These are phyloP conservation scores for Magnaporthiopsis incrustans DNA, from an alignment of 2,329 filamentous ascomycete species.

Conservation along the genomic window DNA sequence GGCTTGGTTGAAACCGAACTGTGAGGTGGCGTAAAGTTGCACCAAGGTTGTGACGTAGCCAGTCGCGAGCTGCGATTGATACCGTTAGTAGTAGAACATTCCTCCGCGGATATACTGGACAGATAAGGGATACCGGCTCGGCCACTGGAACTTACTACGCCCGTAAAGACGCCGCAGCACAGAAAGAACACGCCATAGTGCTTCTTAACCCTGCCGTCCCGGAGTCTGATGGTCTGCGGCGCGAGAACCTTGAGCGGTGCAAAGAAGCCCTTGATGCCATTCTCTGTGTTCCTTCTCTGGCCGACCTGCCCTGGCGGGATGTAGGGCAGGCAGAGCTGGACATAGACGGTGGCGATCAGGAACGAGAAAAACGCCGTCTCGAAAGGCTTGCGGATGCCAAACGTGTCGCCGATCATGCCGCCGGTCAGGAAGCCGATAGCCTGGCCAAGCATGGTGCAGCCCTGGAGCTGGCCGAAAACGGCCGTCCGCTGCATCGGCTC, in stretches of 20 bases:
- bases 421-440: constrained; percentile 58
- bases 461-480: constrained; percentile 58
- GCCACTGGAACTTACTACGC: constrained; percentile 37
- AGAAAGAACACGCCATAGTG: constrained; percentile 58
- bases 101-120: not conserved
- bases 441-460: constrained; percentile 58
- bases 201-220: constrained; percentile 39
- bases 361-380: constrained; percentile 54
- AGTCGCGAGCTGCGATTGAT: constrained; percentile 45
- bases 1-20: constrained; percentile 45
- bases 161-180: constrained; percentile 57
- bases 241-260: constrained; percentile 55
- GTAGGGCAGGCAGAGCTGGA: constrained; percentile 34
- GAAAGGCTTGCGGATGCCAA: constrained; percentile 58
- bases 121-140: not conserved
- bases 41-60: constrained; percentile 57
- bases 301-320: constrained; percentile 37
- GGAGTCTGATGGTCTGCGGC: constrained; percentile 45
- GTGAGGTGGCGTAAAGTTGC: constrained; percentile 50
- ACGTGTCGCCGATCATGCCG: constrained; percentile 54
- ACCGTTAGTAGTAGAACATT: not conserved
- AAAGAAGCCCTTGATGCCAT: constrained; percentile 46
- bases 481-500: constrained; percentile 51
- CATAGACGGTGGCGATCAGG: constrained; percentile 33
- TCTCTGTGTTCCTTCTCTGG: constrained; percentile 21